These are phyloP conservation scores for Geotrichum reessii DNA, from an alignment of 1,139 yeast genomes.

Conservation along the genomic window DNA sequence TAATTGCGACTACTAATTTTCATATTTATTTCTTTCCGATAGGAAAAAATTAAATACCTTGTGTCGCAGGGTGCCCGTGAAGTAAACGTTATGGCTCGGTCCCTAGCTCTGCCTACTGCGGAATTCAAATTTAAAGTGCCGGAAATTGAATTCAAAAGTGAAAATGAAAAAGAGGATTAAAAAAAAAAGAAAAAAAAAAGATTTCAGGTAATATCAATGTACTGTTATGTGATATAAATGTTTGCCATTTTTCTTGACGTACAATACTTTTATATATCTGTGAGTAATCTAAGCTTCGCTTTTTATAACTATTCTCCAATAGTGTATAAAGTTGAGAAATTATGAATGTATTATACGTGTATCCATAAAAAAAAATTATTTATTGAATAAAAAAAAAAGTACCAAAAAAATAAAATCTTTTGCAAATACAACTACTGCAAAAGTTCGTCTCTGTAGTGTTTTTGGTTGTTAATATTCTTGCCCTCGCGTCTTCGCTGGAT, in stretches of 20 bases:
- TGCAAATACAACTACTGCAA: constrained; percentile 49
- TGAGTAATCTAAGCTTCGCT: too few species aligned
- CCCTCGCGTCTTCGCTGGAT: constrained; percentile 70
- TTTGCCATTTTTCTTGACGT: too few species aligned
- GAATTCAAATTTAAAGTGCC: constrained; percentile 6
- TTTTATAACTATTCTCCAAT: neutral
- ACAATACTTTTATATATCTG: too few species aligned
- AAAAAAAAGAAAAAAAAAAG: neutral
- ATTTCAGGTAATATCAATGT: too few species aligned
- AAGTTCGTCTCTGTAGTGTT: constrained; percentile 85
- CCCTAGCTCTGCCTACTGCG: constrained; percentile 15
- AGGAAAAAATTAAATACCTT: constrained; percentile 32
- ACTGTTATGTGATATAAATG: too few species aligned
- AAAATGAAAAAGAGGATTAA: neutral
- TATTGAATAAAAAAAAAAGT: neutral
- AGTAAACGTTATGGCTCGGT: constrained; percentile 32
- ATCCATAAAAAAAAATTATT: neutral
- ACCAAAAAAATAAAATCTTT: neutral
- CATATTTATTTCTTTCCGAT: constrained; percentile 32
- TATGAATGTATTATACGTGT: neutral
- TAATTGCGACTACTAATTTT: constrained; percentile 26
- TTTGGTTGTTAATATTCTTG: constrained; percentile 80
- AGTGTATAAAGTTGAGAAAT: neutral
- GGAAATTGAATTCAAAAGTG: neutral
- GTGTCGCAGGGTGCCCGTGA: constrained; percentile 36